Percentiles rank a stretch among this genome's conserved stretches.
Conservation (phyloP, 2,329 filamentous ascomycete genomes). For the Beauveria australis region DNA sequence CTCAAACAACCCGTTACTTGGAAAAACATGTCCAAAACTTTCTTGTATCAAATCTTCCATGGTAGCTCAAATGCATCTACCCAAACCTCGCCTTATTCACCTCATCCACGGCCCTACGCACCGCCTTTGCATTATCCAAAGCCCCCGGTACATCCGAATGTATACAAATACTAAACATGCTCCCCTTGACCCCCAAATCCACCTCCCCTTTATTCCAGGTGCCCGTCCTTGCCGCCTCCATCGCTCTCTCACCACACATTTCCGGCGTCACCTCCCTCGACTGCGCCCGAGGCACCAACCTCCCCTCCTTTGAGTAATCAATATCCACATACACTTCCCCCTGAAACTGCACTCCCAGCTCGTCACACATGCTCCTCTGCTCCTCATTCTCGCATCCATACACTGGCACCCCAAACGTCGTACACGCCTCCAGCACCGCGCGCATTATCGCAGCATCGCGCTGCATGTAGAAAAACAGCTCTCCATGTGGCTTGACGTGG, state of each 20-base stretch:
- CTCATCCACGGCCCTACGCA: conserved; percentile 8
- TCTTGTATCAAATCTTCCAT: too few species aligned
- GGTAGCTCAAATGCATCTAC: not conserved
- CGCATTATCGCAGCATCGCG: conserved; percentile 19
- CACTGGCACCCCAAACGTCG: conserved; percentile 21
- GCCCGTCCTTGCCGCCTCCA: not conserved
- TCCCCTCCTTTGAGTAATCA: conserved; percentile 16
- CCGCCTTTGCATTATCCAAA: conserved; percentile 8
- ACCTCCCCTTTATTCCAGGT: not conserved
- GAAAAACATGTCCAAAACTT: too few species aligned
- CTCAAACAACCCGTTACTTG: too few species aligned
- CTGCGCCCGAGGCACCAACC: conserved; percentile 11
- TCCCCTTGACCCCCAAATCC: not conserved
- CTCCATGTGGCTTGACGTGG: conserved; percentile 56
- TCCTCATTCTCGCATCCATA: conserved; percentile 15
- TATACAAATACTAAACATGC: conserved; percentile 12
- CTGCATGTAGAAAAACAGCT: conserved; percentile 39
- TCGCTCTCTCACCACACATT: conserved; percentile 10
- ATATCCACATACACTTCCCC: conserved; percentile 18
- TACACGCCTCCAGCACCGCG: conserved; percentile 21
- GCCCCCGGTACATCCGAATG: conserved; percentile 11
- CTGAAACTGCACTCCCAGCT: conserved; percentile 14
- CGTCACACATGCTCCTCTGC: conserved; percentile 15
- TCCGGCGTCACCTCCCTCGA: conserved; percentile 11
- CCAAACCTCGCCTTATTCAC: not conserved